Conservation (phyloP, 768 basidiomycete species). For the Phylloporus arenicola region DNA sequence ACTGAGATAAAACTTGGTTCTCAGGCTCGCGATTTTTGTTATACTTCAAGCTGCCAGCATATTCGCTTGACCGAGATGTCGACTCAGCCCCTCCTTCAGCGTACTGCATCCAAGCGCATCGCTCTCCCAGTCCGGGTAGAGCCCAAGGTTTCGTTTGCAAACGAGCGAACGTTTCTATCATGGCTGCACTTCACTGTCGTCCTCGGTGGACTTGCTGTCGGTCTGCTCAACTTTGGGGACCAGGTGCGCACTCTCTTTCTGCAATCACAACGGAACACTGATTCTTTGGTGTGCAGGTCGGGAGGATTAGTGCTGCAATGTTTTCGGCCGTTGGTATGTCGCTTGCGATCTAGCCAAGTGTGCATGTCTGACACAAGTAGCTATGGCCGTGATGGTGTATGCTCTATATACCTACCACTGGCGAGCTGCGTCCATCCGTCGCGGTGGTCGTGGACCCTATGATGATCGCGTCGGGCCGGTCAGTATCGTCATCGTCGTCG, state of each 20-base stretch:
- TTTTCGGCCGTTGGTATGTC: constrained; percentile 87
- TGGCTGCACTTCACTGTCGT: constrained; percentile 99
- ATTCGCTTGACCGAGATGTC: constrained; percentile 56
- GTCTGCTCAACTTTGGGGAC: constrained; percentile 96
- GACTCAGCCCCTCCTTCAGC: constrained; percentile 93
- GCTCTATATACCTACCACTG: constrained; percentile 95
- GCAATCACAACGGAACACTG: neutral
- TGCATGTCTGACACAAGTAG: constrained; percentile 37
- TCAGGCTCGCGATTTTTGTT: neutral
- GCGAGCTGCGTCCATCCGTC: constrained; percentile 89
- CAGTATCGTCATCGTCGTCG: constrained; percentile 34
- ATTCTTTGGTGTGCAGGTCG: constrained; percentile 49
- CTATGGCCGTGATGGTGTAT: constrained; percentile 96
- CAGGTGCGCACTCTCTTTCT: constrained; percentile 44
- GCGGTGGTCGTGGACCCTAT: constrained; percentile 89
- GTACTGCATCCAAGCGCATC: constrained; percentile 90
- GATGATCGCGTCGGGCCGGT: constrained; percentile 95
- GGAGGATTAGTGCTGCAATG: constrained; percentile 94
- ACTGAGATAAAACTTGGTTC: constrained; percentile 10
- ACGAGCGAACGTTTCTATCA: constrained; percentile 93
- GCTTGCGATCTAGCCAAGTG: neutral
- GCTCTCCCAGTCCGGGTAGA: constrained; percentile 93
- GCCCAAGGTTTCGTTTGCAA: constrained; percentile 92
- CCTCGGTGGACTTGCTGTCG: constrained; percentile 92
- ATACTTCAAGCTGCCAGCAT: neutral